phyloP scores from a whole-genome alignment of 1,284 basidiomycete genomes.

The Pisolithus thermaeus region DNA sequence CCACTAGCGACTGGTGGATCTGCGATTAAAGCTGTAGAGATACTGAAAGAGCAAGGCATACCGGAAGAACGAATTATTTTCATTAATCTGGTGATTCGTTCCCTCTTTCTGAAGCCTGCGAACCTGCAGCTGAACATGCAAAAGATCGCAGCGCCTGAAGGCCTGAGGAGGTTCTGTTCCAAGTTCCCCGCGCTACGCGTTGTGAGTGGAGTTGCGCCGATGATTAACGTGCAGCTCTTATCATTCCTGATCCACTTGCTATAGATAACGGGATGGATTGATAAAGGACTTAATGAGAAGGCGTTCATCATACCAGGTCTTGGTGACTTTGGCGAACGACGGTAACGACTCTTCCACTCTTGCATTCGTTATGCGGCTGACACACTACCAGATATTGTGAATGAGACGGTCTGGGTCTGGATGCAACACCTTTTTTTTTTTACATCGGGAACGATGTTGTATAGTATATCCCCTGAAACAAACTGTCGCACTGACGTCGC shows the following conservation, averaged over 20 bases:
- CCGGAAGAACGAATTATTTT: constrained; percentile 91
- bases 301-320: constrained; percentile 87
- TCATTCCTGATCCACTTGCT: constrained; percentile 1
- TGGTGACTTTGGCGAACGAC: constrained; percentile 88
- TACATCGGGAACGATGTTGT: too few relatives aligned
- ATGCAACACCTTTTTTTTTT: too few relatives aligned
- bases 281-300: constrained; percentile 87
- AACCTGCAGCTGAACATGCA: constrained; percentile 1
- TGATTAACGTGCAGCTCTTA: background rate
- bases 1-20: constrained; percentile 88
- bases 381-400: constrained; percentile 17
- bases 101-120: background rate
- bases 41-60: constrained; percentile 87
- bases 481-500: too few relatives aligned
- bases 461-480: too few relatives aligned
- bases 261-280: constrained; percentile 95
- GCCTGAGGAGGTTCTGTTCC: constrained; percentile 76
- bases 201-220: constrained; percentile 41
- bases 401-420: constrained; percentile 2
- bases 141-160: constrained; percentile 92
- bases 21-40: constrained; percentile 96
- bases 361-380: background rate
- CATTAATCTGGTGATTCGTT: constrained; percentile 75
- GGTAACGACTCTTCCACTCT: constrained; percentile 34
- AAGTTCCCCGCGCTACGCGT: constrained; percentile 81